Evolutionary conservation across 2,329 filamentous ascomycete species (phyloP).

Genomic region (Microdochium paspali): DNA sequence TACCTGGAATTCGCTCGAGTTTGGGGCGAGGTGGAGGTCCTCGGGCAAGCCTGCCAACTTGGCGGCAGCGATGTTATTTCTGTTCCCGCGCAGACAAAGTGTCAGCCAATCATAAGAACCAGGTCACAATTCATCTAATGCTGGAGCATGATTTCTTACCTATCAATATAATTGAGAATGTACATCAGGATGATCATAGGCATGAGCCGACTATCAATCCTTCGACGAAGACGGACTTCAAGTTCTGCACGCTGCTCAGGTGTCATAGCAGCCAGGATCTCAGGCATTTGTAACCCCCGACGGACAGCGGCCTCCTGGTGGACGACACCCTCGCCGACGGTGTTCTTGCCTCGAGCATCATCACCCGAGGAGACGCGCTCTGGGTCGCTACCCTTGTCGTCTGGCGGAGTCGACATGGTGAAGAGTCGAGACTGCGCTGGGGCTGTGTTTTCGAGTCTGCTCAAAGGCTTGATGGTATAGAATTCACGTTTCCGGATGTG

Average conservation of each 20-base stretch:
- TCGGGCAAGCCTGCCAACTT: slow-evolving; percentile 36
- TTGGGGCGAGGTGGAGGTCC: slow-evolving; percentile 19
- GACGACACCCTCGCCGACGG: neutral
- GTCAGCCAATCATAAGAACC: slow-evolving; percentile 14
- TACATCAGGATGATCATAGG: slow-evolving; percentile 63
- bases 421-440: neutral
- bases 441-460: neutral
- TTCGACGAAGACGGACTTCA: slow-evolving; percentile 49
- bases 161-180: slow-evolving; percentile 57
- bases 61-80: slow-evolving; percentile 48
- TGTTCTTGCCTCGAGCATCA: neutral
- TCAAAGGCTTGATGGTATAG: neutral
- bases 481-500: too few species aligned
- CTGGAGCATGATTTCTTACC: slow-evolving; percentile 8
- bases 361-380: slow-evolving; percentile 4
- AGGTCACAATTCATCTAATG: slow-evolving; percentile 7
- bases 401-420: slow-evolving; percentile 1
- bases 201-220: slow-evolving; percentile 56
- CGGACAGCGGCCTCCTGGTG: slow-evolving; percentile 3
- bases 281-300: slow-evolving; percentile 16
- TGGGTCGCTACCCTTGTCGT: slow-evolving; percentile 3
- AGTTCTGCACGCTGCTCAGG: slow-evolving; percentile 37
- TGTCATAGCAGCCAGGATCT: slow-evolving; percentile 31
- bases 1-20: slow-evolving; percentile 25
- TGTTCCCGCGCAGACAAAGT: slow-evolving; percentile 10